Conservation (phyloP, 1,284 basidiomycete species). For the Limonomyces culmigenus region DNA sequence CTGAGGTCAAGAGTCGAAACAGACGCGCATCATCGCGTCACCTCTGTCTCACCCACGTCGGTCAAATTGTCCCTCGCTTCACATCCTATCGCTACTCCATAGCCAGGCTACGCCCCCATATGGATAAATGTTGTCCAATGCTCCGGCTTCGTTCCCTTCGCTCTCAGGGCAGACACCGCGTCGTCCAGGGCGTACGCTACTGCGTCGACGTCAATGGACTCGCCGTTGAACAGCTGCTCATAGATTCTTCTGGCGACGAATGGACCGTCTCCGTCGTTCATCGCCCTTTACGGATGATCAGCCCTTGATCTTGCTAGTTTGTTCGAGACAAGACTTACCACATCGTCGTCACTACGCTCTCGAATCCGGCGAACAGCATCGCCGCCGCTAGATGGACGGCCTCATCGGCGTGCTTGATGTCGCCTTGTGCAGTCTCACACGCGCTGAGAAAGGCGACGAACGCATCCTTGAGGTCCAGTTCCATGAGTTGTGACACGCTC, state of each 20-base stretch:
- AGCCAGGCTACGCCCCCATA: too few species aligned
- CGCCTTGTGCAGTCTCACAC: slow-evolving; percentile 7
- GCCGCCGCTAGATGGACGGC: slow-evolving; percentile 6
- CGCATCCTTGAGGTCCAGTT: slow-evolving; percentile 1
- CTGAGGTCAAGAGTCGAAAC: too few species aligned
- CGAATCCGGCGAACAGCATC: slow-evolving; percentile 7
- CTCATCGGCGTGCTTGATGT: slow-evolving; percentile 3
- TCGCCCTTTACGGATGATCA: neutral
- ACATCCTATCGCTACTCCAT: too few species aligned
- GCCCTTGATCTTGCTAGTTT: too few species aligned
- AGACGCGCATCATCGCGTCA: too few species aligned
- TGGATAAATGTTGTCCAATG: too few species aligned
- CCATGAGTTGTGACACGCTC: slow-evolving; percentile 1
- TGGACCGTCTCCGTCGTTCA: neutral
- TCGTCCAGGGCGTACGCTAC: neutral
- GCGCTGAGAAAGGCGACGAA: slow-evolving; percentile 8
- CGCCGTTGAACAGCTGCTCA: slow-evolving; percentile 1
- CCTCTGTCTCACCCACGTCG: too few species aligned
- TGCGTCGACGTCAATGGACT: neutral
- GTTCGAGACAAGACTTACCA: slow-evolving; percentile 4
- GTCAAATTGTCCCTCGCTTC: too few species aligned
- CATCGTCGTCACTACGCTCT: slow-evolving; percentile 7
- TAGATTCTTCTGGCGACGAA: neutral
- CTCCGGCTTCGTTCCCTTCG: too few species aligned
- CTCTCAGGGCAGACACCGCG: neutral